Percentiles rank a stretch among this genome's conserved stretches.
phyloP scores from a whole-genome alignment of 1,284 basidiomycete genomes.

The Fistulinella cinereoalba region DNA sequence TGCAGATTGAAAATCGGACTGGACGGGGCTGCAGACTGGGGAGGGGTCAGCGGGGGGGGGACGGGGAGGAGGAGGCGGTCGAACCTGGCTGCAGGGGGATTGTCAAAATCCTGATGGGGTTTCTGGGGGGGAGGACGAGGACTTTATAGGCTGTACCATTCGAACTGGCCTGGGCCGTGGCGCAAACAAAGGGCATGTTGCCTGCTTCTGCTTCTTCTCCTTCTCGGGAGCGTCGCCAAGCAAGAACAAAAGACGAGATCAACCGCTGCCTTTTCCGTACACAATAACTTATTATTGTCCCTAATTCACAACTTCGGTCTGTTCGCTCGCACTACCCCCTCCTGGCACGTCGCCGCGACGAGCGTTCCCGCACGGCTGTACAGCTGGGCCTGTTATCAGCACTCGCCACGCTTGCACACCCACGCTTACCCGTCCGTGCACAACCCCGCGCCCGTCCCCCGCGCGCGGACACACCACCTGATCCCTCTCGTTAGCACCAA shows the following conservation, averaged over 20 bases:
- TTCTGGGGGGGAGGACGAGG: not conserved
- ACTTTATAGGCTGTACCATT: too few relatives aligned
- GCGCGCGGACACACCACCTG: slow-evolving; percentile 66
- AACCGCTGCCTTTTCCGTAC: slow-evolving; percentile 26
- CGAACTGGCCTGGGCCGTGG: too few relatives aligned
- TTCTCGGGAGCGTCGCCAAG: slow-evolving; percentile 30
- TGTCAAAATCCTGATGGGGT: slow-evolving; percentile 35
- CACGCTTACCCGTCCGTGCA: slow-evolving; percentile 66
- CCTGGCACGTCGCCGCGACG: slow-evolving; percentile 78
- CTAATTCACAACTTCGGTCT: slow-evolving; percentile 40
- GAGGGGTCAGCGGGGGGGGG: slow-evolving; percentile 7
- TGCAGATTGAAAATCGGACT: slow-evolving; percentile 14
- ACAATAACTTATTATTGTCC: slow-evolving; percentile 30
- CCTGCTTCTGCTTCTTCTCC: not conserved
- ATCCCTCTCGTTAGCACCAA: slow-evolving; percentile 8
- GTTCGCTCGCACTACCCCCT: slow-evolving; percentile 73
- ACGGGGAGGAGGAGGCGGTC: slow-evolving; percentile 1
- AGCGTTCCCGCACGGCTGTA: slow-evolving; percentile 71
- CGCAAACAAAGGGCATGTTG: slow-evolving; percentile 22
- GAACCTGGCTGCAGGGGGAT: slow-evolving; percentile 35
- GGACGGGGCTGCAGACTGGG: slow-evolving; percentile 28
- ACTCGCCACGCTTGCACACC: slow-evolving; percentile 3
- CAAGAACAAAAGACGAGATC: slow-evolving; percentile 35
- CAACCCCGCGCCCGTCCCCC: slow-evolving; percentile 72
- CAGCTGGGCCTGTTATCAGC: slow-evolving; percentile 48